Conservation (phyloP, 441 rosid genomes). For the Adansonia grandidieri region DNA sequence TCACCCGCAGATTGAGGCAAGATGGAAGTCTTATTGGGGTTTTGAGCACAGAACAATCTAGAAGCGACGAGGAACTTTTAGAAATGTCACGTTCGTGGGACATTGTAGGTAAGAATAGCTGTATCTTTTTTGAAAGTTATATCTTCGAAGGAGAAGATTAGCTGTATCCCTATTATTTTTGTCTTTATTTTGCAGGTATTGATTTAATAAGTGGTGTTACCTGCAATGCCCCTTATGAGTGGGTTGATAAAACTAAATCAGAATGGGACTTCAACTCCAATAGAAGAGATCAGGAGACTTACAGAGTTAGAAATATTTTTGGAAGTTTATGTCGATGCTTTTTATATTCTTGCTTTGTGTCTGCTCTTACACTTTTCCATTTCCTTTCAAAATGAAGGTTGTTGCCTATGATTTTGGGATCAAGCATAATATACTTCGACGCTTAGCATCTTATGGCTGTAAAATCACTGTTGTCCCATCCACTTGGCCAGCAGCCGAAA, state of each 20-base stretch:
- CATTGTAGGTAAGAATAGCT: conserved; percentile 62
- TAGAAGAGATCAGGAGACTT: conserved; percentile 47
- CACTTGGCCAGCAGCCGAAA: conserved; percentile 78
- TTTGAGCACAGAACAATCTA: conserved; percentile 75
- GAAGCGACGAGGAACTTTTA: conserved; percentile 74
- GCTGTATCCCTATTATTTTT: not conserved
- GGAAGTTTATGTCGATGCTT: conserved; percentile 13
- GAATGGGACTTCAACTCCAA: conserved; percentile 76
- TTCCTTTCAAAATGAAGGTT: conserved; percentile 51
- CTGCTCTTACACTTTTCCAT: conserved; percentile 25
- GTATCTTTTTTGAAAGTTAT: conserved; percentile 2
- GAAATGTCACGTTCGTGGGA: conserved; percentile 87
- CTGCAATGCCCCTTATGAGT: conserved; percentile 73
- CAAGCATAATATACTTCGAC: conserved; percentile 88
- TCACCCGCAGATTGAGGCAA: conserved; percentile 88
- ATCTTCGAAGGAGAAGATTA: not conserved
- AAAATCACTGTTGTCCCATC: conserved; percentile 89
- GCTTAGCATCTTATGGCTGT: conserved; percentile 84
- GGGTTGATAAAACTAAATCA: conserved; percentile 68
- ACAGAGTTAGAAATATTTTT: conserved; percentile 53
- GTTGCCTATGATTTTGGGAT: conserved; percentile 90
- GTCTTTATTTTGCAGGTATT: conserved; percentile 52
- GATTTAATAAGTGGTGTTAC: conserved; percentile 90
- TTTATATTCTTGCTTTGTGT: conserved; percentile 21
- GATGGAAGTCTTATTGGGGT: conserved; percentile 96